Evolutionary conservation across 2,329 filamentous ascomycete genomes (phyloP).

Genomic region (Blumeriella jaapii): DNA sequence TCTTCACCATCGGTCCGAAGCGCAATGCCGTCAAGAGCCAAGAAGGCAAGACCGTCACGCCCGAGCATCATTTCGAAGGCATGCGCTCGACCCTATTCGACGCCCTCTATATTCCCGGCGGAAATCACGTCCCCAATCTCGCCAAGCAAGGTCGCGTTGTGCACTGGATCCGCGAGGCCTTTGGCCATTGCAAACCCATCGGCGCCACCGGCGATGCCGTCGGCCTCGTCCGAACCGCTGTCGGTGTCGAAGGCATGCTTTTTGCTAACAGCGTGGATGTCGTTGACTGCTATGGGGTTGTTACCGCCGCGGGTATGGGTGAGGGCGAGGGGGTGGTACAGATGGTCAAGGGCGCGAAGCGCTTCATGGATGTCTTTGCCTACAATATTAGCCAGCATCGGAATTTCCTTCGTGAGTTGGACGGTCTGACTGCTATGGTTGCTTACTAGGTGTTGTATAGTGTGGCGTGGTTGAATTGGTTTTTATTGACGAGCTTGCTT

Average conservation of each 20-base stretch:
- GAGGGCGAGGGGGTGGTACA: slow-evolving; percentile 49
- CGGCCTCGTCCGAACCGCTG: slow-evolving; percentile 42
- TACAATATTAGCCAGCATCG: slow-evolving; percentile 60
- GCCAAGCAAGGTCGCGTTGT: slow-evolving; percentile 58
- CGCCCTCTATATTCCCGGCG: slow-evolving; percentile 65
- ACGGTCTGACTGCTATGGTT: slow-evolving; percentile 54
- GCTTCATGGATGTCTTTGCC: slow-evolving; percentile 62
- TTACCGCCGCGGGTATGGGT: slow-evolving; percentile 45
- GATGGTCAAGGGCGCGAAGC: slow-evolving; percentile 54
- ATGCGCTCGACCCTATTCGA: slow-evolving; percentile 76
- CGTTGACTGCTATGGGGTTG: slow-evolving; percentile 64
- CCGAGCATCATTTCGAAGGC: slow-evolving; percentile 71
- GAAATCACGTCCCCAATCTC: slow-evolving; percentile 50
- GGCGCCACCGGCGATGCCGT: slow-evolving; percentile 65
- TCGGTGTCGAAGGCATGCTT: slow-evolving; percentile 34
- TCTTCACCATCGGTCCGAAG: slow-evolving; percentile 60
- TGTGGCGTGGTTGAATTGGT: neutral
- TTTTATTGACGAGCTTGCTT: no score
- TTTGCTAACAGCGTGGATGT: slow-evolving; percentile 36
- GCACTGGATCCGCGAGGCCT: slow-evolving; percentile 71
- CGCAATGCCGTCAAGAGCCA: slow-evolving; percentile 47
- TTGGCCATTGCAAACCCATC: slow-evolving; percentile 71
- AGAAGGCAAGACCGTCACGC: slow-evolving; percentile 40
- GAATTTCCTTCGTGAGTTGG: slow-evolving; percentile 62
- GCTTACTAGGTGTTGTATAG: slow-evolving; percentile 34